phyloP scores from a whole-genome alignment of 1,284 basidiomycete species.

The Mycena sp. region DNA sequence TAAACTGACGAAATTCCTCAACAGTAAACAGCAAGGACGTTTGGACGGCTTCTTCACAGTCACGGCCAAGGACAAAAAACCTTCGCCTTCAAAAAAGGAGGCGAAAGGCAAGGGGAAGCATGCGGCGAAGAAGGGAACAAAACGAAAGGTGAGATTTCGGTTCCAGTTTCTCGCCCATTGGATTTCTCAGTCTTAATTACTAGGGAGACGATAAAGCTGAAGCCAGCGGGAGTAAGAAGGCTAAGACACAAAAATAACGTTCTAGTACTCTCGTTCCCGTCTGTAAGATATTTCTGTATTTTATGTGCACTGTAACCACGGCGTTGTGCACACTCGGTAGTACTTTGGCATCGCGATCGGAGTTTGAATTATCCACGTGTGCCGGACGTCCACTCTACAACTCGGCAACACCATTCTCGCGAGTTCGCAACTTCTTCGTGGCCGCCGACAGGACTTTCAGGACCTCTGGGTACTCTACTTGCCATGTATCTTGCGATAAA shows the following conservation, averaged over 20 bases:
- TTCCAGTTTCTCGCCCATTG: not conserved
- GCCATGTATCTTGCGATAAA: conserved; percentile 57
- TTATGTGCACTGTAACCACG: conserved; percentile 18
- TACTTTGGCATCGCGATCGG: too few species aligned
- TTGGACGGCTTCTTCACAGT: conserved; percentile 95
- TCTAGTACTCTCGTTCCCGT: too few species aligned
- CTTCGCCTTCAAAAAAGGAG: conserved; percentile 45
- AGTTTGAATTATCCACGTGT: not conserved
- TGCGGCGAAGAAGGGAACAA: conserved; percentile 55
- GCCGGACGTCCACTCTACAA: not conserved
- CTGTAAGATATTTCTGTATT: not conserved
- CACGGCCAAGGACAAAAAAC: conserved; percentile 62
- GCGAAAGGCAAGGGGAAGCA: conserved; percentile 42
- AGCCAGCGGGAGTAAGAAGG: conserved; percentile 53
- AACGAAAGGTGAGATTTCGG: conserved; percentile 69
- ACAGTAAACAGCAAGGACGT: conserved; percentile 94
- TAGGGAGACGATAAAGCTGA: conserved; percentile 53
- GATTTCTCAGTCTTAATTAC: not conserved
- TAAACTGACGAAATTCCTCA: conserved; percentile 89
- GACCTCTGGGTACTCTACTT: not conserved
- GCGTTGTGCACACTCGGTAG: too few species aligned
- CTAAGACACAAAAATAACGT: conserved; percentile 53
- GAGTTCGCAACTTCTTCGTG: conserved; percentile 12
- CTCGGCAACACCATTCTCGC: conserved; percentile 14
- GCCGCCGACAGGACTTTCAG: not conserved